Conservation (phyloP, 208 protist species). For the Crithidia fasciculata region DNA sequence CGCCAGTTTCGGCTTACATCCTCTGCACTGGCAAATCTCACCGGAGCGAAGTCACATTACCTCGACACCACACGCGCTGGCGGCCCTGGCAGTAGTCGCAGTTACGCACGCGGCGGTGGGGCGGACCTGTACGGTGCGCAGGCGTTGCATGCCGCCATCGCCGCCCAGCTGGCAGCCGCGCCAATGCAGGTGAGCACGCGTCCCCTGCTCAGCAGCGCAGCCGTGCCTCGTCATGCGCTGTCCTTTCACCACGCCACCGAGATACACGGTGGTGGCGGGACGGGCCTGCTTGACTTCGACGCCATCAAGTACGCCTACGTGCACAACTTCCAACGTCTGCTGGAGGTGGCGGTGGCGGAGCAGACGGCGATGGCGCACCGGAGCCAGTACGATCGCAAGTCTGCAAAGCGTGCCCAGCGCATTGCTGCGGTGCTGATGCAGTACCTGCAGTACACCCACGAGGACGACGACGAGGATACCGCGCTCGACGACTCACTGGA, state of each 20-base stretch:
- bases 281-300: conserved; percentile 15
- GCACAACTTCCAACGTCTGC: conserved; percentile 20
- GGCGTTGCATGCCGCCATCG: conserved; percentile 3
- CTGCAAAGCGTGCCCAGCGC: conserved; percentile 22
- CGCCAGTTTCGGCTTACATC: conserved; percentile 17
- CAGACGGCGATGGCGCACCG: conserved; percentile 29
- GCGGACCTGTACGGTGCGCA: neutral
- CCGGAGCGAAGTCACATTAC: neutral
- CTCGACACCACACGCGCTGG: too few species aligned
- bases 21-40: conserved; percentile 1
- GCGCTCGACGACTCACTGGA: conserved; percentile 2
- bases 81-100: too few species aligned
- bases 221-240: neutral
- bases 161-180: conserved; percentile 8
- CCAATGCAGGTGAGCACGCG: conserved; percentile 1
- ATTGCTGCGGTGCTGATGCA: conserved; percentile 28
- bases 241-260: neutral
- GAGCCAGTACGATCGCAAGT: conserved; percentile 16
- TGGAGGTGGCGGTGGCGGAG: conserved; percentile 35
- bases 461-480: conserved; percentile 13
- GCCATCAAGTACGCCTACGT: conserved; percentile 22
- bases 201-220: neutral
- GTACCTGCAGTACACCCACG: conserved; percentile 29
- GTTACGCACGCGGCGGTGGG: neutral
- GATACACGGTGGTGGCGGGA: neutral